Conservation (phyloP, 1,284 basidiomycete genomes). For the Ustilago vetiveriae region DNA sequence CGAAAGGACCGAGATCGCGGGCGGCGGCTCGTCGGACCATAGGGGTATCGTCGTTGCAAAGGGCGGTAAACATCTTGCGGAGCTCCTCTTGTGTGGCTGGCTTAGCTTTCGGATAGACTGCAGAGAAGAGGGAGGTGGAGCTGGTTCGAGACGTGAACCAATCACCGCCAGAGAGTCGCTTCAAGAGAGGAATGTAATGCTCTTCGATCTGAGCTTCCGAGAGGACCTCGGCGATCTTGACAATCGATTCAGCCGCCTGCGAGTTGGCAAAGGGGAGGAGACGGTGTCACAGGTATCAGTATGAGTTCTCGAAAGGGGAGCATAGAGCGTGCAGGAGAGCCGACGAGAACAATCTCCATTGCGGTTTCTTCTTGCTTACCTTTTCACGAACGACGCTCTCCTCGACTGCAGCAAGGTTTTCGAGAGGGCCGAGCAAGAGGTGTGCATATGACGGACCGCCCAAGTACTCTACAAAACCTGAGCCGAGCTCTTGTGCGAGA, state of each 20-base stretch:
- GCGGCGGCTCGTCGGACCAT: constrained; percentile 98
- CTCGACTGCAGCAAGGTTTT: constrained; percentile 95
- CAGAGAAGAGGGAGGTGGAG: constrained; percentile 90
- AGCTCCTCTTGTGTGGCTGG: constrained; percentile 83
- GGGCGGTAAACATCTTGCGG: constrained; percentile 82
- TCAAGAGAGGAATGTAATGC: constrained; percentile 89
- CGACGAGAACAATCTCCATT: not conserved
- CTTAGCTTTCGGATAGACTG: constrained; percentile 77
- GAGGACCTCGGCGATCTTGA: constrained; percentile 84
- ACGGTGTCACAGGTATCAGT: constrained; percentile 1
- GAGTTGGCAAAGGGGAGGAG: constrained; percentile 6
- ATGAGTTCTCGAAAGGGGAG: not conserved
- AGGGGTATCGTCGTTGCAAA: constrained; percentile 94
- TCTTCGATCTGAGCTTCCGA: constrained; percentile 86
- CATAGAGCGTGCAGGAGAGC: not conserved
- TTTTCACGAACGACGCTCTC: constrained; percentile 99
- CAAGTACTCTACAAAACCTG: constrained; percentile 84
- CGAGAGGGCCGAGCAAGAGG: constrained; percentile 87
- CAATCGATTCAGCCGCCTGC: constrained; percentile 89
- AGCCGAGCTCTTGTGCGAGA: constrained; percentile 91
- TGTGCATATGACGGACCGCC: constrained; percentile 91
- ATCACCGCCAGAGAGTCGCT: constrained; percentile 89
- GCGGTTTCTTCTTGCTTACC: constrained; percentile 70
- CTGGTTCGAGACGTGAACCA: constrained; percentile 99
- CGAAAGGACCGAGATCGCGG: constrained; percentile 81